These are phyloP conservation scores for Batkoa obscura DNA, from an alignment of 371 early-diverging fungal species.

Conservation along the genomic window DNA sequence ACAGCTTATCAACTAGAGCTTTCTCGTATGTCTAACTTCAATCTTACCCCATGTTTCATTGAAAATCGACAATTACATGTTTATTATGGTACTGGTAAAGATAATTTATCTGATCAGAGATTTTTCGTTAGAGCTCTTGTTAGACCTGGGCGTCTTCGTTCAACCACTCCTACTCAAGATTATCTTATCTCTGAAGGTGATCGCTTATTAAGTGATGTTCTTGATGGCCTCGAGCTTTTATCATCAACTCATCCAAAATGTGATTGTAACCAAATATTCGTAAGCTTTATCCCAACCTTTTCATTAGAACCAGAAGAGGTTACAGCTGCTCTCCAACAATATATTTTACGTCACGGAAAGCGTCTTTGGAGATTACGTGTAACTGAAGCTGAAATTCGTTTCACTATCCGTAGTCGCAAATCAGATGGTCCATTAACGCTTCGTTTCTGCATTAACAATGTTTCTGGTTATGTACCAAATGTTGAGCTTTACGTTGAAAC, in stretches of 20 bases:
- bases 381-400: conserved; percentile 85
- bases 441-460: conserved; percentile 80
- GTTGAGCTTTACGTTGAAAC: conserved; percentile 84
- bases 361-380: conserved; percentile 88
- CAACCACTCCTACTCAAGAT: conserved; percentile 67
- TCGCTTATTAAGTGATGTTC: conserved; percentile 73
- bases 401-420: conserved; percentile 57
- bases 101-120: conserved; percentile 80
- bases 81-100: conserved; percentile 87
- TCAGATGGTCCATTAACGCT: conserved; percentile 42
- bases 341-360: conserved; percentile 85
- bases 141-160: conserved; percentile 68
- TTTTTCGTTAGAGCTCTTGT: conserved; percentile 94
- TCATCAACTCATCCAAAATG: conserved; percentile 73
- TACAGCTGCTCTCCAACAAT: conserved; percentile 64
- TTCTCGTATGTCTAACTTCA: conserved; percentile 80
- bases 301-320: conserved; percentile 68
- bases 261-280: conserved; percentile 94
- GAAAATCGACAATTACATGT: conserved; percentile 88
- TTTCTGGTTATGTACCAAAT: conserved; percentile 78
- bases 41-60: conserved; percentile 81
- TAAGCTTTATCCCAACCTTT: conserved; percentile 93
- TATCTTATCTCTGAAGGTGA: conserved; percentile 86
- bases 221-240: conserved; percentile 87
- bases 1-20: conserved; percentile 93